A percentile compares a stretch with the other conserved stretches of the same genome.
Evolutionary conservation across 805 yeast species (phyloP).

Genomic region (Sugiyamaella valdiviana): DNA sequence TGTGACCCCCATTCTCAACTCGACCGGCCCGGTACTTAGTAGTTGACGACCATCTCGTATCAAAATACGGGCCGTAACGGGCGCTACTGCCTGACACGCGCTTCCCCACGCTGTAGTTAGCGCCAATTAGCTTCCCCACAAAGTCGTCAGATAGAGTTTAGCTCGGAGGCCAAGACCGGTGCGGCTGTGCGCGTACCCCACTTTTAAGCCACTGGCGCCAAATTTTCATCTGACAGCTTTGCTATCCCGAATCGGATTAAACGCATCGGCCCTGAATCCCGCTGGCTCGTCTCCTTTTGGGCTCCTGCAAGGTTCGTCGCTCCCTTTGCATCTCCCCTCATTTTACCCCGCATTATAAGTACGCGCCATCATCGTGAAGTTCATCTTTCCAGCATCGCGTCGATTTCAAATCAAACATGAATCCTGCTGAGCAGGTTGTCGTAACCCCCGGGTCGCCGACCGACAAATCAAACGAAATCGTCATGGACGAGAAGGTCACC

Average conservation of each 20-base stretch:
- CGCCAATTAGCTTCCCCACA: too few species aligned
- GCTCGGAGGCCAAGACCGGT: neutral
- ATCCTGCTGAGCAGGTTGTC: neutral
- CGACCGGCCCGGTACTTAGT: too few species aligned
- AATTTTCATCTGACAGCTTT: neutral
- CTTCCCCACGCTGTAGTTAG: too few species aligned
- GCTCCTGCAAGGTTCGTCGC: neutral
- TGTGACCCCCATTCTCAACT: too few species aligned
- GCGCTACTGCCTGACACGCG: too few species aligned
- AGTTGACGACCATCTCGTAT: too few species aligned
- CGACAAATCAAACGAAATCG: neutral
- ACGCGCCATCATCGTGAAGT: too few species aligned
- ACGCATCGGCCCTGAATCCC: neutral
- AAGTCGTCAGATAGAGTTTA: too few species aligned
- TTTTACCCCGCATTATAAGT: too few species aligned
- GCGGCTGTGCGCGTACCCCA: neutral
- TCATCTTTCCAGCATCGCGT: too few species aligned
- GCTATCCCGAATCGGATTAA: neutral
- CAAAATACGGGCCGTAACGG: too few species aligned
- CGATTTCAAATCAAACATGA: too few species aligned
- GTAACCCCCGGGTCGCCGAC: neutral
- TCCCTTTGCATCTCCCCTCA: neutral
- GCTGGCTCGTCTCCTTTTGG: neutral
- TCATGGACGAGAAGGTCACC: conserved; percentile 4
- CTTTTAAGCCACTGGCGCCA: neutral